phyloP scores from a whole-genome alignment of 2,329 filamentous ascomycete species.

The Diaporthe nobilis region DNA sequence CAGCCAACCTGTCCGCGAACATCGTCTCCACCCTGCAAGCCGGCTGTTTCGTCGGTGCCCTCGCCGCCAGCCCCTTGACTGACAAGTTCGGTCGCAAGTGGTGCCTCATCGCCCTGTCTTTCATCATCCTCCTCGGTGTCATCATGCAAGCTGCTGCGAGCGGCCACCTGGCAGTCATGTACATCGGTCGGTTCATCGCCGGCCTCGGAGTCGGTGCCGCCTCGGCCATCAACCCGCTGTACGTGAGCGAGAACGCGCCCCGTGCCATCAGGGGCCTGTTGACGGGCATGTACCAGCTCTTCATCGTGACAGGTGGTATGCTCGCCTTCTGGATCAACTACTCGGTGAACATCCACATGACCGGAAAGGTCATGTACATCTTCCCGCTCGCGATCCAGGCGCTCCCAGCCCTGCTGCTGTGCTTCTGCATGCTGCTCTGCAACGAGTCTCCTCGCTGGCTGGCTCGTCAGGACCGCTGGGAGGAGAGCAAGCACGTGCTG shows the following conservation, averaged over 20 bases:
- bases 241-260: conserved; percentile 61
- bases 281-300: conserved; percentile 62
- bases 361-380: conserved; percentile 61
- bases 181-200: conserved; percentile 71
- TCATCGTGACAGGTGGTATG: conserved; percentile 60
- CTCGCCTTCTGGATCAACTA: conserved; percentile 66
- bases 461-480: conserved; percentile 75
- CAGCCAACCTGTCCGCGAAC: conserved; percentile 72
- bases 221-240: conserved; percentile 60
- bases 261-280: conserved; percentile 60
- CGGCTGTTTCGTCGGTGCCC: conserved; percentile 57
- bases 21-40: conserved; percentile 72
- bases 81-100: conserved; percentile 68
- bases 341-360: conserved; percentile 29
- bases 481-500: conserved; percentile 70
- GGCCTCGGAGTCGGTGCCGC: conserved; percentile 60
- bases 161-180: conserved; percentile 72
- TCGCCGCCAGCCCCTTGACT: conserved; percentile 64
- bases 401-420: conserved; percentile 72
- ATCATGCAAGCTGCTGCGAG: conserved; percentile 72
- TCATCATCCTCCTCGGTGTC: conserved; percentile 70
- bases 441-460: conserved; percentile 76
- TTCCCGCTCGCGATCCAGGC: conserved; percentile 75
- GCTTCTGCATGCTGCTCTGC: conserved; percentile 72
- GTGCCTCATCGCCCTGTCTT: conserved; percentile 66